Conservation (phyloP, 805 yeast species). For the Maudiozyma serrabonitensis region DNA sequence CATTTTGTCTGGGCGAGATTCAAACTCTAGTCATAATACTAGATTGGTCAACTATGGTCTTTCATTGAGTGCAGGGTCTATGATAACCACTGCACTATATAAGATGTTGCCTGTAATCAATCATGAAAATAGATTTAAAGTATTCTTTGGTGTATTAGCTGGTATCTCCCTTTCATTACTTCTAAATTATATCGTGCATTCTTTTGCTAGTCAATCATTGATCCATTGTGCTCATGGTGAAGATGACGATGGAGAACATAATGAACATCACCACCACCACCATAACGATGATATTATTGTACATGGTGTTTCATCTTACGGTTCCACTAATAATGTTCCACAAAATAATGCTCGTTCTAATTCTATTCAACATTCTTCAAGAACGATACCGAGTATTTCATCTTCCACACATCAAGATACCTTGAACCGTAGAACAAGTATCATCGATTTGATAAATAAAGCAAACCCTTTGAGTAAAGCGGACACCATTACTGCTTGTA, state of each 20-base stretch:
- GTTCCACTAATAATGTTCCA: neutral
- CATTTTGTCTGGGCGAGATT: slow-evolving; percentile 7
- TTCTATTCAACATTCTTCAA: neutral
- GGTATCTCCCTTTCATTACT: slow-evolving; percentile 56
- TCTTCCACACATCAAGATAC: neutral
- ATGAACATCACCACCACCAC: neutral
- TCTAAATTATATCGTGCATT: slow-evolving; percentile 60
- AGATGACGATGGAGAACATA: slow-evolving; percentile 3
- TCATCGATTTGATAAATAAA: neutral
- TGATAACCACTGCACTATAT: slow-evolving; percentile 68
- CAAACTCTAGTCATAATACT: slow-evolving; percentile 29
- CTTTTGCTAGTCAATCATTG: slow-evolving; percentile 67
- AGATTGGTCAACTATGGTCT: slow-evolving; percentile 64
- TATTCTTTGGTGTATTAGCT: slow-evolving; percentile 34
- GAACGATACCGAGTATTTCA: neutral
- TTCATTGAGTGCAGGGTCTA: slow-evolving; percentile 72
- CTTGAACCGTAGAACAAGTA: neutral
- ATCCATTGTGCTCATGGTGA: slow-evolving; percentile 72
- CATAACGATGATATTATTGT: neutral
- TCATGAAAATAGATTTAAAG: slow-evolving; percentile 32
- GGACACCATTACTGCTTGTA: slow-evolving; percentile 6
- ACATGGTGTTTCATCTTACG: neutral
- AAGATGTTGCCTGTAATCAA: slow-evolving; percentile 64
- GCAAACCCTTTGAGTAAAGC: neutral
- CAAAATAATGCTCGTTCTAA: neutral